phyloP scores from a whole-genome alignment of 2,329 filamentous ascomycete genomes.

The Sporothrix curviconia region DNA sequence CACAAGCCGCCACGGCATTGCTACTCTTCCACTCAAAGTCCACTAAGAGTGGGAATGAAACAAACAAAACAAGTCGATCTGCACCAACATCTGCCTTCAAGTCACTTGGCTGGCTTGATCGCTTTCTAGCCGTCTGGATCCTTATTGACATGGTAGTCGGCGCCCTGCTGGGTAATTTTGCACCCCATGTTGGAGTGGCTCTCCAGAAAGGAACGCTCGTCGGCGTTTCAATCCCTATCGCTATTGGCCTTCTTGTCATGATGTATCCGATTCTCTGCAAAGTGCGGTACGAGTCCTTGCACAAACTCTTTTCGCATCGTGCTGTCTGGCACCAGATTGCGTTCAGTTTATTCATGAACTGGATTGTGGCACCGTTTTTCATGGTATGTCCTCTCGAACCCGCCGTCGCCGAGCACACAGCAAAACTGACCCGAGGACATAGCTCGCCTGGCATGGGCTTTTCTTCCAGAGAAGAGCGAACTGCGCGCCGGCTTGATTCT shows the following conservation, averaged over 20 bases:
- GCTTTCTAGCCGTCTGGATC: slow-evolving; percentile 65
- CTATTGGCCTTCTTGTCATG: slow-evolving; percentile 78
- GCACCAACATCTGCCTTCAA: slow-evolving; percentile 43
- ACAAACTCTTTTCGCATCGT: slow-evolving; percentile 54
- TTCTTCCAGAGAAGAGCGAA: slow-evolving; percentile 51
- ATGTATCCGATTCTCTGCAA: slow-evolving; percentile 94
- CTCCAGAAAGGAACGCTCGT: slow-evolving; percentile 68
- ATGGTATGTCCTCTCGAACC: slow-evolving; percentile 52
- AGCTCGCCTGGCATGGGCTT: slow-evolving; percentile 65
- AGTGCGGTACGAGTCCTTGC: slow-evolving; percentile 69
- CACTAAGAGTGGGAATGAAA: no score
- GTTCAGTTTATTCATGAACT: slow-evolving; percentile 73
- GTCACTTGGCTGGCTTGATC: slow-evolving; percentile 53
- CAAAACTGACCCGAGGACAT: neutral
- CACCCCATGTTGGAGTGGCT: slow-evolving; percentile 52
- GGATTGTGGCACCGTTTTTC: slow-evolving; percentile 73
- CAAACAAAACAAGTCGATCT: no score
- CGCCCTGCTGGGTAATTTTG: slow-evolving; percentile 70
- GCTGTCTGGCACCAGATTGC: slow-evolving; percentile 71
- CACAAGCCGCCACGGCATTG: no score
- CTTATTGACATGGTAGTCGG: slow-evolving; percentile 71
- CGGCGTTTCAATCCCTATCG: slow-evolving; percentile 34
- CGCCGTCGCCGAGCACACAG: neutral
- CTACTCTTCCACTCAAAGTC: no score
- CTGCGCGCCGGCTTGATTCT: slow-evolving; percentile 66